Evolutionary conservation across 139 green algal genomes (phyloP), one percentile per base, ranked within the genome.

Genomic region (Chlamydomonas schloesseri): DNA sequence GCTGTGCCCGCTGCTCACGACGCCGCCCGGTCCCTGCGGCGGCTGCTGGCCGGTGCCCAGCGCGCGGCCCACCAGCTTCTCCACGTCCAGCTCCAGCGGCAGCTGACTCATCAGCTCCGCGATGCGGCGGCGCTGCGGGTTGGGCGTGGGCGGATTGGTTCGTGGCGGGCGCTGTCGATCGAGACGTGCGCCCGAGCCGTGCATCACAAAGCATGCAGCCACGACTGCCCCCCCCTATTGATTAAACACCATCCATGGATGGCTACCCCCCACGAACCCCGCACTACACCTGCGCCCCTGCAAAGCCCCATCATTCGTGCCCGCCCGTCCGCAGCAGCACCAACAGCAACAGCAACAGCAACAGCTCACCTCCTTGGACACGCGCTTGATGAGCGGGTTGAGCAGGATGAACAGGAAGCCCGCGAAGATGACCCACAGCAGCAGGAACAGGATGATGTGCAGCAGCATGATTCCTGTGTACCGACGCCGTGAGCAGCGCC

Each of bases 1-100:
- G 55, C 55, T 28, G 55, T 28, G 55, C 2, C 20, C 20, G 20
- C 18, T 23, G 20, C 55, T 24, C 23, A 3, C 24, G 60, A 17
- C 24, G 60, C 60, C 60, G 8, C 1, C 17, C 24, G 60, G 18
- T 31, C 3, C 23, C 28, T 67, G 60, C 60, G 20, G 60, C 24
- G 23, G 23, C 1, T 23, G 23, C 28, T n/a, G 20, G 24, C 24
- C 60, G 17, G 37, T 23, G 1, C 46, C 47, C 47, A 79, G 72
- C 29, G 72, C 72, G 13, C 47, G 28, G 24, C 6, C 14, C 14
- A 79, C 47, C 46, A 79, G 47, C 72, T 79, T 79, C 72, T 79
- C 72, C 8, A 79, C 72, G 29, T 79, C 72, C 72, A 79, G 72
- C 72, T 79, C 72, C 64, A 71, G 64, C 26, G 64, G 64, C 64